Conservation (phyloP, 805 yeast species). For the Schizosaccharomyces octosporus region DNA sequence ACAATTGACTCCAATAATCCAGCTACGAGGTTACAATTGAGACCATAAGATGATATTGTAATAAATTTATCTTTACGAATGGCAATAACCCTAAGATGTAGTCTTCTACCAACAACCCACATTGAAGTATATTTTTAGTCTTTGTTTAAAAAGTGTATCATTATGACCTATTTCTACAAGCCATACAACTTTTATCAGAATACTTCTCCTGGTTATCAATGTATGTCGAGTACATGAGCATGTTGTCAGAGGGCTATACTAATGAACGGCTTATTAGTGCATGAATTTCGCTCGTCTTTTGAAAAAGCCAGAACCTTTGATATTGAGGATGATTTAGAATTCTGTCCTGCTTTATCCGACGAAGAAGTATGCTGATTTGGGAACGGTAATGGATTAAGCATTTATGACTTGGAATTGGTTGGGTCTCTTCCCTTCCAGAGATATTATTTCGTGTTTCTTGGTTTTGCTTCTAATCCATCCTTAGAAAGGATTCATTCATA, state of each 20-base stretch:
- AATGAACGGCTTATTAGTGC: background rate
- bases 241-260: too few relatives aligned
- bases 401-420: background rate
- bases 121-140: too few relatives aligned
- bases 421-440: background rate
- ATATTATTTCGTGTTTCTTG: background rate
- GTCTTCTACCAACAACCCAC: too few relatives aligned
- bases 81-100: too few relatives aligned
- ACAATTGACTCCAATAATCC: too few relatives aligned
- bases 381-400: background rate
- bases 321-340: slow-evolving; percentile 45
- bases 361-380: slow-evolving; percentile 6
- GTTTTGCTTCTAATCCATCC: too few relatives aligned
- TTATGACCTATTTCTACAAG: slow-evolving; percentile 1
- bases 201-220: background rate
- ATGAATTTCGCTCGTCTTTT: slow-evolving; percentile 11
- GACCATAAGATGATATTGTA: too few relatives aligned
- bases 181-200: background rate
- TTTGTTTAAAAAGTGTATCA: background rate
- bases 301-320: slow-evolving; percentile 47
- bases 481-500: background rate
- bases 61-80: too few relatives aligned
- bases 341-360: slow-evolving; percentile 25
- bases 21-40: too few relatives aligned
- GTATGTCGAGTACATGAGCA: background rate